A percentile compares a stretch with the other conserved stretches of the same genome.
phyloP scores from a whole-genome alignment of 805 yeast genomes.

The Lachancea quebecensis region DNA sequence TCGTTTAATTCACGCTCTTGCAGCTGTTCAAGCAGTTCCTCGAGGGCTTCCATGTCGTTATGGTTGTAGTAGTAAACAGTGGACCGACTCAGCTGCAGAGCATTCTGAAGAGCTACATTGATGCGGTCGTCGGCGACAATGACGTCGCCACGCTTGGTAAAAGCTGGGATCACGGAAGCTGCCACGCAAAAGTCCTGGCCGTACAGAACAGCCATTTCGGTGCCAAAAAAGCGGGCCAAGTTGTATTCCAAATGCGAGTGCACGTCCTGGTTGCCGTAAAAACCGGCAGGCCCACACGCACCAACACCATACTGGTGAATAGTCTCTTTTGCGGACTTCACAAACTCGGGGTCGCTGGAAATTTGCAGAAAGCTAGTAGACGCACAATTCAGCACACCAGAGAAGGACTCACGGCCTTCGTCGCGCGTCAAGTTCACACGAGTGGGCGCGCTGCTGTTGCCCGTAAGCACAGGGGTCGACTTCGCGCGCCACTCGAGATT shows the following conservation, averaged over 20 bases:
- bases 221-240: conserved; percentile 65
- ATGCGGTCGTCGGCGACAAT: conserved; percentile 81
- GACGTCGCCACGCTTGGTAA: conserved; percentile 90
- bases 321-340: conserved; percentile 46
- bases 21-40: conserved; percentile 54
- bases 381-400: conserved; percentile 55
- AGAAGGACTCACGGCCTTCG: conserved; percentile 25
- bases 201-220: conserved; percentile 74
- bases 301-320: conserved; percentile 84
- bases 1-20: conserved; percentile 55
- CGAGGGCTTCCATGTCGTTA: conserved; percentile 80
- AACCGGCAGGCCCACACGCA: conserved; percentile 97
- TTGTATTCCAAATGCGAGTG: conserved; percentile 75
- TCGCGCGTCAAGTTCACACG: conserved; percentile 23
- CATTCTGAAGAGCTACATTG: conserved; percentile 76
- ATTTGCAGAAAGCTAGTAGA: conserved; percentile 67
- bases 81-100: conserved; percentile 78
- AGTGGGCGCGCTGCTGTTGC: conserved; percentile 38
- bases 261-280: conserved; percentile 91
- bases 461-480: conserved; percentile 56
- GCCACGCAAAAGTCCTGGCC: conserved; percentile 90
- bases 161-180: conserved; percentile 85
- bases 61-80: conserved; percentile 70
- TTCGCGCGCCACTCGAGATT: conserved; percentile 57
- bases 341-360: conserved; percentile 41